Percentiles rank a stretch among this genome's conserved stretches.
phyloP scores from a whole-genome alignment of 371 early-diverging fungal genomes.

The Mortierella sp. region DNA sequence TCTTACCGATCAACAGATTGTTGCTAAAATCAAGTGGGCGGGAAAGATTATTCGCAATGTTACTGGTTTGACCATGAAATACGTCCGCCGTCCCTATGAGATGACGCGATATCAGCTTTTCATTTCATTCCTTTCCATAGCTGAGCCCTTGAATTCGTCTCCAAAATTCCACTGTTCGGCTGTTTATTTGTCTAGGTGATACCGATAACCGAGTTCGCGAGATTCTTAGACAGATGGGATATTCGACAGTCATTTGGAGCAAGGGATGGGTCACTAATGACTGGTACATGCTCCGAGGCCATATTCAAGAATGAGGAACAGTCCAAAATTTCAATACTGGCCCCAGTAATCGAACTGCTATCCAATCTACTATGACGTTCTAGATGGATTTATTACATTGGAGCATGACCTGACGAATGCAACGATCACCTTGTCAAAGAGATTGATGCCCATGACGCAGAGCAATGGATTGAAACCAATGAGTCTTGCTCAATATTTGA shows the following conservation, averaged over 20 bases:
- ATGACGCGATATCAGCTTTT: not conserved
- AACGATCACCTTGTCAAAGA: slow-evolving; percentile 35
- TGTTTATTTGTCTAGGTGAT: slow-evolving; percentile 60
- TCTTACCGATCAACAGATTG: slow-evolving; percentile 74
- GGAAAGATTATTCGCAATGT: slow-evolving; percentile 69
- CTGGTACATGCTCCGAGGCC: slow-evolving; percentile 48
- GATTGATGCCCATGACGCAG: slow-evolving; percentile 33
- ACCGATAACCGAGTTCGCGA: slow-evolving; percentile 75
- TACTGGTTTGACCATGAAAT: slow-evolving; percentile 59
- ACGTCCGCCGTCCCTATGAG: slow-evolving; percentile 58
- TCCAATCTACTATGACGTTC: slow-evolving; percentile 23
- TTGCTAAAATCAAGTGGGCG: slow-evolving; percentile 80
- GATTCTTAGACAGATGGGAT: slow-evolving; percentile 67
- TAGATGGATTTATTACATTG: slow-evolving; percentile 46
- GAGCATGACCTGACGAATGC: slow-evolving; percentile 46
- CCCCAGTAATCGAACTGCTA: not conserved
- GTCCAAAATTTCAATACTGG: slow-evolving; percentile 18
- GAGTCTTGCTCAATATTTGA: slow-evolving; percentile 34
- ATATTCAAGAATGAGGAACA: slow-evolving; percentile 26
- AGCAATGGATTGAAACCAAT: slow-evolving; percentile 35
- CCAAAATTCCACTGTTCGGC: not conserved
- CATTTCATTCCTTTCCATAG: too few species aligned
- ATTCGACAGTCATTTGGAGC: slow-evolving; percentile 60
- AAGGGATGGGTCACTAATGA: slow-evolving; percentile 56
- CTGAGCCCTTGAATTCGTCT: not conserved